Conservation (phyloP, 176 grass and related monocot genomes). For the Ampelocalamus luodianensis region DNA sequence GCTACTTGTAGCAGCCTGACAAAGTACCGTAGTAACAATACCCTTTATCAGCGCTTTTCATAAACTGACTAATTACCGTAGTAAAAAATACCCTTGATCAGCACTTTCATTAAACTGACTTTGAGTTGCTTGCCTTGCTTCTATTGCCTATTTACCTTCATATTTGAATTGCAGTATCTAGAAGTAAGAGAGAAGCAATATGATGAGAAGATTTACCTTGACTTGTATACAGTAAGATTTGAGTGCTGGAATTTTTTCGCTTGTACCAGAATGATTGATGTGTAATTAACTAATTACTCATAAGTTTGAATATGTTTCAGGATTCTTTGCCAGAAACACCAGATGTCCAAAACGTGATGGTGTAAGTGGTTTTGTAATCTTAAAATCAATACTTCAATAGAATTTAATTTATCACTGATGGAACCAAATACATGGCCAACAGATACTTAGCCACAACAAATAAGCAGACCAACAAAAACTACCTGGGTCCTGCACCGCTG, state of each 20-base stretch:
- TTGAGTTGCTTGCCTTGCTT: slow-evolving; percentile 39
- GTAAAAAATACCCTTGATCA: background rate
- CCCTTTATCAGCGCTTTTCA: background rate
- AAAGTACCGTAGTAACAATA: background rate
- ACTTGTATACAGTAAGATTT: slow-evolving; percentile 83
- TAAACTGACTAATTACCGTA: background rate
- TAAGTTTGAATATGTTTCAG: slow-evolving; percentile 44
- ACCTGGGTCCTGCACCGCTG: slow-evolving; percentile 77
- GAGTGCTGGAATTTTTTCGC: slow-evolving; percentile 11
- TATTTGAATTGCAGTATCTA: slow-evolving; percentile 75
- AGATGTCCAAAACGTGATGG: slow-evolving; percentile 66
- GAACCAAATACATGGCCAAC: slow-evolving; percentile 34
- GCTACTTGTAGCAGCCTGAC: background rate
- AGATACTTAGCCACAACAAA: slow-evolving; percentile 84
- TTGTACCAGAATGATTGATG: background rate
- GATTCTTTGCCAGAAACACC: slow-evolving; percentile 62
- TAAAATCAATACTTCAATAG: slow-evolving; percentile 6
- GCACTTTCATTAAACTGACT: background rate
- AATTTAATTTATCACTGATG: slow-evolving; percentile 35
- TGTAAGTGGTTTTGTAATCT: slow-evolving; percentile 66
- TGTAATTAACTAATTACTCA: background rate
- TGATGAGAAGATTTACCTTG: slow-evolving; percentile 82
- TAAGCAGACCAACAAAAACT: slow-evolving; percentile 69
- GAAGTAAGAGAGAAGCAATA: slow-evolving; percentile 97
- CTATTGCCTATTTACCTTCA: slow-evolving; percentile 44